phyloP scores from a whole-genome alignment of 2,329 filamentous ascomycete species.

The Verticillium zaregamsianum region DNA sequence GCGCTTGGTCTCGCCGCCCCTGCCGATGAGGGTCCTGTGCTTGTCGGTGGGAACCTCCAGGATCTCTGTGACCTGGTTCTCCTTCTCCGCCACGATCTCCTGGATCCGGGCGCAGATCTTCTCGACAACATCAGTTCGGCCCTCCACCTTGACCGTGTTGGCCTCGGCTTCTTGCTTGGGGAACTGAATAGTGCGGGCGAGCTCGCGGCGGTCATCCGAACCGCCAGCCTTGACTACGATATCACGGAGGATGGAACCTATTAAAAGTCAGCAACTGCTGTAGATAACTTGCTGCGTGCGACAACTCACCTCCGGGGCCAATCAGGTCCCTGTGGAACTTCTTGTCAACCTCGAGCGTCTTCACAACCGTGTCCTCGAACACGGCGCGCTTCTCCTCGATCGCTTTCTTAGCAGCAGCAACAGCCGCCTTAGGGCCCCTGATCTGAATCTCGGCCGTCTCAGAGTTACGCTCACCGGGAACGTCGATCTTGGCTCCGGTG shows the following conservation, averaged over 20 bases:
- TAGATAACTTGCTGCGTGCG: background rate
- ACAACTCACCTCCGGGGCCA: conserved; percentile 72
- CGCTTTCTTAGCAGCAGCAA: conserved; percentile 86
- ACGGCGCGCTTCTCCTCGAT: conserved; percentile 80
- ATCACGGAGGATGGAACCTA: conserved; percentile 78
- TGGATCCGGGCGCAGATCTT: conserved; percentile 83
- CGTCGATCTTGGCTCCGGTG: conserved; percentile 86
- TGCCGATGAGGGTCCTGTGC: conserved; percentile 86
- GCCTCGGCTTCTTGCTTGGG: conserved; percentile 82
- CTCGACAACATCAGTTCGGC: conserved; percentile 77
- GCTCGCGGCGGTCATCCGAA: conserved; percentile 76
- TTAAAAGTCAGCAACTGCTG: conserved; percentile 30
- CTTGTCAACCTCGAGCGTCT: conserved; percentile 85
- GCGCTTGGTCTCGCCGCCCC: conserved; percentile 82
- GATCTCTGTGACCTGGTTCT: conserved; percentile 73
- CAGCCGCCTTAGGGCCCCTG: conserved; percentile 87
- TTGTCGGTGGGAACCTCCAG: conserved; percentile 85
- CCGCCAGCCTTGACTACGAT: conserved; percentile 87
- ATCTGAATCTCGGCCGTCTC: conserved; percentile 81
- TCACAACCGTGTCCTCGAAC: conserved; percentile 85
- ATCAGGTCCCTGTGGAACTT: conserved; percentile 91
- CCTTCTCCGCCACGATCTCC: conserved; percentile 75
- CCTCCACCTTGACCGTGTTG: conserved; percentile 83
- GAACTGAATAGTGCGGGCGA: conserved; percentile 90
- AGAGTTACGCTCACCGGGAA: conserved; percentile 75